Percentiles rank a stretch among this genome's conserved stretches.
Evolutionary conservation across 2,329 filamentous ascomycete species (phyloP).

Genomic region (Akanthomyces dipterigenus): DNA sequence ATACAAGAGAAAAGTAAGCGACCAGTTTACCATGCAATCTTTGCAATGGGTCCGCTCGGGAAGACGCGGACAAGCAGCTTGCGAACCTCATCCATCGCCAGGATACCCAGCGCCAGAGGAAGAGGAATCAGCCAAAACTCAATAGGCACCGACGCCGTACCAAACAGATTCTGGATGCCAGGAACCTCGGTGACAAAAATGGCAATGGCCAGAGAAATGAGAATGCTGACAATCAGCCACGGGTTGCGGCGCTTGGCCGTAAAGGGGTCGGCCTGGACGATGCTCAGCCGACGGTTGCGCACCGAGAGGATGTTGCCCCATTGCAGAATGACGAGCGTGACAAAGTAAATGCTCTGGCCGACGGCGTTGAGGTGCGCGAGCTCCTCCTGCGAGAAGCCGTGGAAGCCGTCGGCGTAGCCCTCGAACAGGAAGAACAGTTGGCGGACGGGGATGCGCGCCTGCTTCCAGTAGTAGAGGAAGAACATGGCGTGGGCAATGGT

Average conservation of each 20-base stretch:
- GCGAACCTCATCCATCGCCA: constrained; percentile 45
- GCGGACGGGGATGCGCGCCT: constrained; percentile 39
- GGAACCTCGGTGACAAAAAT: constrained; percentile 47
- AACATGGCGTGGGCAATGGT: constrained; percentile 45
- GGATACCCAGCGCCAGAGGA: constrained; percentile 41
- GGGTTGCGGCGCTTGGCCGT: constrained; percentile 40
- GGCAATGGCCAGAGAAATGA: constrained; percentile 42
- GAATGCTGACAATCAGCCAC: constrained; percentile 39
- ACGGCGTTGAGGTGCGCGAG: constrained; percentile 41
- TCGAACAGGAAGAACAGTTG: constrained; percentile 46
- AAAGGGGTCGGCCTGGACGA: constrained; percentile 45
- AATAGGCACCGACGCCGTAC: constrained; percentile 42
- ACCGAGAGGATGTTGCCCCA: constrained; percentile 47
- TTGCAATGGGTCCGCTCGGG: constrained; percentile 38
- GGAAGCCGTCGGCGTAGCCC: constrained; percentile 39
- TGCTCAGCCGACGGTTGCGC: constrained; percentile 44
- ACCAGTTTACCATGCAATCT: constrained; percentile 39
- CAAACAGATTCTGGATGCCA: constrained; percentile 41
- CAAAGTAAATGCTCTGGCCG: constrained; percentile 48
- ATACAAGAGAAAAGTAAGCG: not conserved
- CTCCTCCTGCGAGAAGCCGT: constrained; percentile 39
- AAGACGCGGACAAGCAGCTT: constrained; percentile 42
- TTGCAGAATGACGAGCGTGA: constrained; percentile 46
- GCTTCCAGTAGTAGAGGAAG: constrained; percentile 44
- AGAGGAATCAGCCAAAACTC: constrained; percentile 47